Percentiles rank a stretch among this genome's conserved stretches.
phyloP scores from a whole-genome alignment of 2,329 filamentous ascomycete species.

The Orbilia javanica region DNA sequence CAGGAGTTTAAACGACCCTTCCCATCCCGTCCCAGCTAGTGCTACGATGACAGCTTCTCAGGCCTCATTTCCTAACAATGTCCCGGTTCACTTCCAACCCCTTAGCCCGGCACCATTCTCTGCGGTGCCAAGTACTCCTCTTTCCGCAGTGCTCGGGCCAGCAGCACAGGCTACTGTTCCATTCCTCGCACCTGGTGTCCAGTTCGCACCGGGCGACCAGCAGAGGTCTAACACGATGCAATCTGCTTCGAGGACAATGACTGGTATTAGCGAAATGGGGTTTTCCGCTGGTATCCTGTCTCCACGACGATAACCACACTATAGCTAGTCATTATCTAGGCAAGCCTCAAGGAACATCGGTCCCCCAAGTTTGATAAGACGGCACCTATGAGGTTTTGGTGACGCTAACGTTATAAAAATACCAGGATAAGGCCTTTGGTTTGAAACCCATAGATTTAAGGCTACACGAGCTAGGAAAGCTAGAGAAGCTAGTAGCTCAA shows the following conservation, averaged over 20 bases:
- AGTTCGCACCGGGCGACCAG: slow-evolving; percentile 13
- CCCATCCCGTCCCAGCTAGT: slow-evolving; percentile 29
- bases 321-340: neutral
- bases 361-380: no score
- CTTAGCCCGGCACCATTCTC: slow-evolving; percentile 61
- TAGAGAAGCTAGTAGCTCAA: no score
- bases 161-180: slow-evolving; percentile 62
- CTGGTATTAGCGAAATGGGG: slow-evolving; percentile 49
- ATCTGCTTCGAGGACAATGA: slow-evolving; percentile 45
- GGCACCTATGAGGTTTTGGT: no score
- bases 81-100: slow-evolving; percentile 58
- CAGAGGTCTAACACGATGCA: slow-evolving; percentile 55
- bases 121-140: slow-evolving; percentile 60
- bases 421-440: no score
- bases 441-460: no score
- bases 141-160: slow-evolving; percentile 62
- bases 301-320: slow-evolving; percentile 28
- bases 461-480: no score
- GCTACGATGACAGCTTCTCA: slow-evolving; percentile 21
- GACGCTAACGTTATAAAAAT: no score
- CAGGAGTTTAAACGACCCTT: slow-evolving; percentile 59
- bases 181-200: slow-evolving; percentile 37
- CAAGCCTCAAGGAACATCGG: no score
- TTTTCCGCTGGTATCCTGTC: slow-evolving; percentile 36
- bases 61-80: slow-evolving; percentile 30